These are phyloP conservation scores for Rhododendron henanense DNA, from an alignment of 148 eudicot genomes.

Conservation along the genomic window DNA sequence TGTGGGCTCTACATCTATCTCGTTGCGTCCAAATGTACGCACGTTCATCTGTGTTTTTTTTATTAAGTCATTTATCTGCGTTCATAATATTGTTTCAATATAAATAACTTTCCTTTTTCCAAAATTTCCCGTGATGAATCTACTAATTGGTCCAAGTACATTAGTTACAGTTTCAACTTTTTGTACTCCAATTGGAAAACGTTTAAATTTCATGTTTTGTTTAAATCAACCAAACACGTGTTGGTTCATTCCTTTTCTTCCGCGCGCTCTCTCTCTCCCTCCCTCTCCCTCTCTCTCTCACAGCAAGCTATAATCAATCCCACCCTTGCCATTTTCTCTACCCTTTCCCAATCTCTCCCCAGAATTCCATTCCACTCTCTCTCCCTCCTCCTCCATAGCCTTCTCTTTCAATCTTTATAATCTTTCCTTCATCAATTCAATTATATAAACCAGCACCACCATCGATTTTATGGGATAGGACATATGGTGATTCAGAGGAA, in stretches of 20 bases:
- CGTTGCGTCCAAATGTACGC: no score
- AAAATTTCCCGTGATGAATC: no score
- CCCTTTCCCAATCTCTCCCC: neutral
- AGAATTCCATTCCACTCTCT: neutral
- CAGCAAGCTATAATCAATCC: neutral
- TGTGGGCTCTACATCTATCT: no score
- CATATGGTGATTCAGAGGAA: neutral
- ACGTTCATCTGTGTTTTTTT: no score
- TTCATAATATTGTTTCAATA: no score
- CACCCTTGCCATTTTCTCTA: neutral
- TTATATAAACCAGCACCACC: neutral
- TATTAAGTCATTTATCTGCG: no score
- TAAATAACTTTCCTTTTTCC: no score
- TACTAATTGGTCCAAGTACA: no score
- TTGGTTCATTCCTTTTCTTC: conserved; percentile 24
- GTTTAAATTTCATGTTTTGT: no score
- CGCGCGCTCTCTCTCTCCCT: neutral
- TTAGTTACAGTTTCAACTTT: no score
- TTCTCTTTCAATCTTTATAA: neutral
- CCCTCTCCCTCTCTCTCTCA: neutral
- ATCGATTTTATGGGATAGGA: neutral
- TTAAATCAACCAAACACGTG: conserved; percentile 26
- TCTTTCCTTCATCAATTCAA: no score
- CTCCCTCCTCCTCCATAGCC: neutral
- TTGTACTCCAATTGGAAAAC: no score